phyloP scores from a whole-genome alignment of 305 asterid species.

The Fraxinus dipetala region DNA sequence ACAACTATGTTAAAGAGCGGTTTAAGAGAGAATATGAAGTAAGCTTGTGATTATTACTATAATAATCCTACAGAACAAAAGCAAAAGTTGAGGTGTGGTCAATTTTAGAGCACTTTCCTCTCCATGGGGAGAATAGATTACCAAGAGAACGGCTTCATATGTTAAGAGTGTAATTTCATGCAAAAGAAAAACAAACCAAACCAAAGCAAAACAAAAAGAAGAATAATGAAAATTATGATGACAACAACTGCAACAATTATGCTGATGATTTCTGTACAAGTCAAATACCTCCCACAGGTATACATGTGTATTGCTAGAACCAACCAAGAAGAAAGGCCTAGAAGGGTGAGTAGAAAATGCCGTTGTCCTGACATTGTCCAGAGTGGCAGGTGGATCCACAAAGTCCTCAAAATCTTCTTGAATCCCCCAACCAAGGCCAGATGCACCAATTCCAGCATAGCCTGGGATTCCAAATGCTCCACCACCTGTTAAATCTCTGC shows the following conservation, averaged over 20 bases:
- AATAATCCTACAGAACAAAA: constrained; percentile 12
- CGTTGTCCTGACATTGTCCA: constrained; percentile 67
- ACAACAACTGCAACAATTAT: neutral
- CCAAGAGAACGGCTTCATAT: constrained; percentile 6
- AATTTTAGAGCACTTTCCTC: constrained; percentile 10
- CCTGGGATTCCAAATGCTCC: constrained; percentile 66
- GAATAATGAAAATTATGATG: constrained; percentile 19
- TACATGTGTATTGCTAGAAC: constrained; percentile 85
- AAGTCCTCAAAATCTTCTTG: constrained; percentile 86
- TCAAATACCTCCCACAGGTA: constrained; percentile 93
- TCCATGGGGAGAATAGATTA: constrained; percentile 1
- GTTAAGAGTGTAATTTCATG: constrained; percentile 1
- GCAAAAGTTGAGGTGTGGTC: constrained; percentile 6
- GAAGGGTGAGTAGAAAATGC: constrained; percentile 91
- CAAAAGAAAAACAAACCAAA: neutral
- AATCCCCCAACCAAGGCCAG: constrained; percentile 84
- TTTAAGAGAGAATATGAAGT: neutral
- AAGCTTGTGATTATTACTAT: neutral
- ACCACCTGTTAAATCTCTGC: constrained; percentile 50
- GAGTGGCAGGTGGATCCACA: constrained; percentile 83
- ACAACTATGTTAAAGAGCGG: neutral
- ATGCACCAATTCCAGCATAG: constrained; percentile 58
- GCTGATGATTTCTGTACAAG: constrained; percentile 4
- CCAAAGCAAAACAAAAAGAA: neutral
- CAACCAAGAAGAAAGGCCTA: constrained; percentile 92